These are phyloP conservation scores for Cladorrhinum samala DNA, from an alignment of 495 filamentous ascomycete species.

Conservation along the genomic window DNA sequence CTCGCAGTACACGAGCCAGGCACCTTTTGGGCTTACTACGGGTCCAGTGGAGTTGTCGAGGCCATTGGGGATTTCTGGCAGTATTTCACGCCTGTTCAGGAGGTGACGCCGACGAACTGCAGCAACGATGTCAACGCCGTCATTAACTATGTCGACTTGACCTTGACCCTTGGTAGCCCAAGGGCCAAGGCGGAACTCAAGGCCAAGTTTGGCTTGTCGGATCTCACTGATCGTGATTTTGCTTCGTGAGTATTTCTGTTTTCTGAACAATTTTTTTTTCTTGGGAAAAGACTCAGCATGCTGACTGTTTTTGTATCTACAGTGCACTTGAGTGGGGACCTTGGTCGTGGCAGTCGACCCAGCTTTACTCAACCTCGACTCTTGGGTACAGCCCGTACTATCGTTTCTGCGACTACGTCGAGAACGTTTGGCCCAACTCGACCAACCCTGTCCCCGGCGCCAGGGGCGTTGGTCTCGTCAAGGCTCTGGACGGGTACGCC, in stretches of 20 bases:
- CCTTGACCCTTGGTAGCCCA: constrained; percentile 37
- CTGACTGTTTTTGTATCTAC: constrained; percentile 2
- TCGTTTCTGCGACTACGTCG: constrained; percentile 31
- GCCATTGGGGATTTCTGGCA: constrained; percentile 59
- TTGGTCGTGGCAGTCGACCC: constrained; percentile 51
- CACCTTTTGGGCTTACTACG: constrained; percentile 63
- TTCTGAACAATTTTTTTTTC: background rate
- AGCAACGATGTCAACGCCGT: constrained; percentile 50
- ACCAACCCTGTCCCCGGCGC: constrained; percentile 23
- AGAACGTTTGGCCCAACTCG: constrained; percentile 26
- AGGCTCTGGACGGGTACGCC: constrained; percentile 30
- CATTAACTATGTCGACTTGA: constrained; percentile 50
- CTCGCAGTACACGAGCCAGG: constrained; percentile 52
- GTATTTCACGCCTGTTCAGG: constrained; percentile 58
- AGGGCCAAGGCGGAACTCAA: constrained; percentile 48
- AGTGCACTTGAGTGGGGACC: constrained; percentile 49
- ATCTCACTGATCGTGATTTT: constrained; percentile 54
- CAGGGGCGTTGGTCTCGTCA: constrained; percentile 21
- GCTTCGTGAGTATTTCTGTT: constrained; percentile 32
- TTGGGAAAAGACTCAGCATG: background rate
- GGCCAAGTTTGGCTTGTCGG: constrained; percentile 50
- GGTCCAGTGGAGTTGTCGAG: constrained; percentile 58
- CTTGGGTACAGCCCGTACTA: constrained; percentile 21
- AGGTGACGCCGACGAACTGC: constrained; percentile 61
- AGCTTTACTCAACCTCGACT: constrained; percentile 31